phyloP scores from a whole-genome alignment of 2,329 filamentous ascomycete species.

The Beauveria brongniartii region DNA sequence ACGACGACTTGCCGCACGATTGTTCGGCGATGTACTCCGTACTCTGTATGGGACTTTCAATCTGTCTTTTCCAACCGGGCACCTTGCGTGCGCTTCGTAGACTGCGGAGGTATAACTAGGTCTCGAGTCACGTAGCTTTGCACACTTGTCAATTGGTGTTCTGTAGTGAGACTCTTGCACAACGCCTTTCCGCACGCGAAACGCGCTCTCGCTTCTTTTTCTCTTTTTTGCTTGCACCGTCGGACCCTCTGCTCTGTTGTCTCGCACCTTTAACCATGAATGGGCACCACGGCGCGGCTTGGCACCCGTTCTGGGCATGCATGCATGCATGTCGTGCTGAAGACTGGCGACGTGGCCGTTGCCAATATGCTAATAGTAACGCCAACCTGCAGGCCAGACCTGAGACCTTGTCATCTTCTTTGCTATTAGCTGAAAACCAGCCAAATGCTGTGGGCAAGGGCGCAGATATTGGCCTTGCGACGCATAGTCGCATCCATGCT shows the following conservation, averaged over 20 bases:
- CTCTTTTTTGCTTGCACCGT: neutral
- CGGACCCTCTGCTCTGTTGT: neutral
- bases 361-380: neutral
- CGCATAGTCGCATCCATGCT: neutral
- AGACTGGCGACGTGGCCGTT: neutral
- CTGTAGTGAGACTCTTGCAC: neutral
- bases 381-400: neutral
- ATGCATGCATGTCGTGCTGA: conserved; percentile 4
- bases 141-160: neutral
- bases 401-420: neutral
- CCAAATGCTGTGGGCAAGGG: too few species aligned
- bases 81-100: neutral
- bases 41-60: too few species aligned
- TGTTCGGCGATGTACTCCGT: neutral
- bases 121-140: neutral
- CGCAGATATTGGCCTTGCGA: neutral
- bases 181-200: neutral
- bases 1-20: neutral
- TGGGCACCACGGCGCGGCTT: neutral
- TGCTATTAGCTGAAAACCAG: neutral
- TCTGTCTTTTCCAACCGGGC: too few species aligned
- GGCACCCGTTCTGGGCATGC: neutral
- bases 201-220: neutral
- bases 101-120: neutral
- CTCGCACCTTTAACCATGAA: neutral